Percentiles rank a stretch among this genome's conserved stretches.
Conservation (phyloP, 371 early-diverging fungal genomes). For the Vittaforma corneae region DNA sequence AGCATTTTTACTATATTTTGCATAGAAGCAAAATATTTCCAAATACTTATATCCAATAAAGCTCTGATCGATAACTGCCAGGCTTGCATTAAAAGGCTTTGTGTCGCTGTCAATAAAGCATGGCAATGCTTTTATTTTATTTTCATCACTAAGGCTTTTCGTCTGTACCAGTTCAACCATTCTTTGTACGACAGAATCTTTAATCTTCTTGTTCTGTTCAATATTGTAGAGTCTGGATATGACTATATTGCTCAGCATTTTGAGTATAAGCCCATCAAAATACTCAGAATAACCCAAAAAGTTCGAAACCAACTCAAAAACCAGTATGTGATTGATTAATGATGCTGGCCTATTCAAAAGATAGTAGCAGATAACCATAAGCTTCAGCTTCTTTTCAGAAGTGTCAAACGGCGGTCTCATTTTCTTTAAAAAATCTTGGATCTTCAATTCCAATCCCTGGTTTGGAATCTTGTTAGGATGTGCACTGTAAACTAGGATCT, state of each 20-base stretch:
- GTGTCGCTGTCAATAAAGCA: conserved; percentile 23
- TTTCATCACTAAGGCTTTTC: neutral
- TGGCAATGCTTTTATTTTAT: conserved; percentile 20
- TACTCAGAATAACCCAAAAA: conserved; percentile 24
- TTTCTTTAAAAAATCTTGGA: conserved; percentile 25
- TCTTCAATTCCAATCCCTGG: conserved; percentile 45
- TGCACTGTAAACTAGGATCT: conserved; percentile 24
- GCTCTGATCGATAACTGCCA: conserved; percentile 19
- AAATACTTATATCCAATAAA: conserved; percentile 16
- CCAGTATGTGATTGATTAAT: conserved; percentile 34
- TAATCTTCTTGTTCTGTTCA: conserved; percentile 32
- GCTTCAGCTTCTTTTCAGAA: conserved; percentile 23
- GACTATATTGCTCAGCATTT: conserved; percentile 8
- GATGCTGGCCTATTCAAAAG: conserved; percentile 23
- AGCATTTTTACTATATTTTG: conserved; percentile 19
- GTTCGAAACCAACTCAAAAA: conserved; percentile 45
- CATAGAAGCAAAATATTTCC: conserved; percentile 37
- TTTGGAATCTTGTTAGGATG: conserved; percentile 19
- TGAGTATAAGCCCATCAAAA: conserved; percentile 36
- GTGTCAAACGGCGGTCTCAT: conserved; percentile 11
- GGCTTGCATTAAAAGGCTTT: neutral
- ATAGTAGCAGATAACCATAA: conserved; percentile 41
- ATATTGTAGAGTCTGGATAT: conserved; percentile 10
- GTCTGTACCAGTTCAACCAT: conserved; percentile 19
- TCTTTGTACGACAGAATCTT: conserved; percentile 7